Base-by-base conservation (phyloP, 345 rosid genomes). In the Bruguiera parviflora region DNA sequence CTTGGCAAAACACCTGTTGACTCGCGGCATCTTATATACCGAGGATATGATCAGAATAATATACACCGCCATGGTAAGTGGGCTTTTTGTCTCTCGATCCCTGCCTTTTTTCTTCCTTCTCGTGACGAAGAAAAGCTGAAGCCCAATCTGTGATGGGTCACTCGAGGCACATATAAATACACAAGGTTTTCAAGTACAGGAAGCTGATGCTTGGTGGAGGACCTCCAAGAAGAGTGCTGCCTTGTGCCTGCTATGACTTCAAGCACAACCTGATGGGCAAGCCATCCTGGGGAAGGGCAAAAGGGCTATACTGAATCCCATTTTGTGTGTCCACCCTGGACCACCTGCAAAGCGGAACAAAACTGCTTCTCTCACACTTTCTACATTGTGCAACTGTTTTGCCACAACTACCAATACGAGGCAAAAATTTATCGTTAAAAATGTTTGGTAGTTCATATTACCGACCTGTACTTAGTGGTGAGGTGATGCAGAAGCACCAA, bases 381-480 rank as follows among this genome's bases (percentile, higher is more conserved):
- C 73, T 46, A 71, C 68, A 53, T 69, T 39, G 66, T 8, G 80
- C 57, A 71, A 70, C 31, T 3, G 35, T 28, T 11, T 13, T 43
- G 27, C 20, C 64, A 8, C 28, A 47, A 29, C 8, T 9, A 33
- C 37, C 8, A 1, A 7, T 1, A 8, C 37, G 9, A 33, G 37
- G 9, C 37, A 6, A 33, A 7, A 8, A 33, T 33, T 7, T 33
- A 33, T 7, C 37, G 37, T 33, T 33, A 33, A 33, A 33, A 33
- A 33, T 33, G 37, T 33, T 33, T 33, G 53, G 2, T 53, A 18
- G 27, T 68, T 47, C 28, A 3, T 5, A 66, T 70, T 64, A 78
- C 85, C 79, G 70, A 89, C 94, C 94, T 89, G 92, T 90, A 90
- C 84, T 86, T 87, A 27, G 95, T 92, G 79, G 95, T 88, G 33